Percentiles rank a stretch among this genome's conserved stretches.
These are phyloP conservation scores for Domatiomyces globalis DNA, from an alignment of 2,329 filamentous ascomycete genomes.

Conservation along the genomic window DNA sequence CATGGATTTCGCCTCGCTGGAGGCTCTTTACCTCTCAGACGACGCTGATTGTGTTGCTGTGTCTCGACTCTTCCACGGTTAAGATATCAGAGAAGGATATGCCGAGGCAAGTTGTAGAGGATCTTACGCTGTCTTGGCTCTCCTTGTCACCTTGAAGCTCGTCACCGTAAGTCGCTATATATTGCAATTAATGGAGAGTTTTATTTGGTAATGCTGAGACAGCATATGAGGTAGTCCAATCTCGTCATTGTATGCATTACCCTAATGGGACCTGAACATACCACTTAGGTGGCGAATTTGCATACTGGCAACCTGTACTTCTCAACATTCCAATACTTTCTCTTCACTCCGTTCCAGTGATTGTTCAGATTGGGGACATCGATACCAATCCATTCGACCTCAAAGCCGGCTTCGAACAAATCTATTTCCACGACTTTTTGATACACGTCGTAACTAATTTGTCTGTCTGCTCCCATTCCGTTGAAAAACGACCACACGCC, in stretches of 20 bases:
- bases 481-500: constrained; percentile 52
- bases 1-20: constrained; percentile 37
- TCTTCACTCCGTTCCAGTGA: constrained; percentile 78
- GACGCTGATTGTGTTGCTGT: constrained; percentile 33
- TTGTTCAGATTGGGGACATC: constrained; percentile 58
- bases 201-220: too few species aligned
- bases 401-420: constrained; percentile 72
- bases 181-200: too few species aligned
- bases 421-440: constrained; percentile 85
- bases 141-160: too few species aligned
- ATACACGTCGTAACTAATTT: constrained; percentile 93
- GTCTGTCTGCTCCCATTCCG: constrained; percentile 76
- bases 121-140: too few species aligned
- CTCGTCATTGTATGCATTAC: too few species aligned
- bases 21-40: constrained; percentile 34
- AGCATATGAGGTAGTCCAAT: too few species aligned
- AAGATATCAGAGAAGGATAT: too few species aligned
- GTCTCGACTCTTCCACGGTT: too few species aligned
- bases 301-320: constrained; percentile 32
- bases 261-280: too few species aligned
- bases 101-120: too few species aligned
- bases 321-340: constrained; percentile 79
- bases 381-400: constrained; percentile 73
- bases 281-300: constrained; percentile 12
- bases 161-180: too few species aligned